Percentiles rank a stretch among this genome's conserved stretches.
Conservation (phyloP, 2,329 filamentous ascomycete genomes). For the Penicillium corylophilum region DNA sequence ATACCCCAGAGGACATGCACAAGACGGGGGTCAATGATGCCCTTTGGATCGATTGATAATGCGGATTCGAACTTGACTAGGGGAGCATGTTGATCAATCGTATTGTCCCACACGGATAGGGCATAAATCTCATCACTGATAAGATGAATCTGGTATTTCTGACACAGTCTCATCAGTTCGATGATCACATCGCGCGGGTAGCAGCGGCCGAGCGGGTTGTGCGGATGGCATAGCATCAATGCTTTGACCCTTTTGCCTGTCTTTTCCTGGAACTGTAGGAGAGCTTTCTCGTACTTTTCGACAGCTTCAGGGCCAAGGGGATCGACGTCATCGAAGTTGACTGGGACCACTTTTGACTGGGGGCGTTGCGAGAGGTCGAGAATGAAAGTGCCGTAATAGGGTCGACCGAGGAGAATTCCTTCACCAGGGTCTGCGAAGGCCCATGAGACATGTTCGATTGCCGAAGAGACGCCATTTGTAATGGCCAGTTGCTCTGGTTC, state of each 20-base stretch:
- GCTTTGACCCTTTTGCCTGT: constrained; percentile 43
- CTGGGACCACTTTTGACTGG: constrained; percentile 43
- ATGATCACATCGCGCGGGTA: constrained; percentile 44
- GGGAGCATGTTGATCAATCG: constrained; percentile 22
- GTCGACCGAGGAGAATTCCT: constrained; percentile 36
- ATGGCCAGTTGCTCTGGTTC: constrained; percentile 29
- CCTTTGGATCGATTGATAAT: constrained; percentile 45
- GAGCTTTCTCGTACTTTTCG: constrained; percentile 45
- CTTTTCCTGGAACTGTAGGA: constrained; percentile 36
- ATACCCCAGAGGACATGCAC: constrained; percentile 54
- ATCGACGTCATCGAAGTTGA: constrained; percentile 47
- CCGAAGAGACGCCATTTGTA: constrained; percentile 37
- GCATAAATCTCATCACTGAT: constrained; percentile 62
- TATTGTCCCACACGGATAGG: constrained; percentile 51
- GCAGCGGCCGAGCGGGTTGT: constrained; percentile 54
- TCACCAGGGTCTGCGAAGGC: constrained; percentile 35
- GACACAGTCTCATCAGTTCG: constrained; percentile 50
- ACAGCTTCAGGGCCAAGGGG: constrained; percentile 45
- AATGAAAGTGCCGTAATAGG: constrained; percentile 50
- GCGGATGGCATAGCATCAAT: constrained; percentile 53
- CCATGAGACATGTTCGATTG: constrained; percentile 38
- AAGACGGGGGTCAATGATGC: constrained; percentile 49
- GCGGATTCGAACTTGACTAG: constrained; percentile 47
- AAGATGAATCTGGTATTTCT: constrained; percentile 53
- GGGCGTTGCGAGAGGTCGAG: constrained; percentile 48